A percentile compares a stretch with the other conserved stretches of the same genome.
Conservation (phyloP, 2,329 filamentous ascomycete genomes). For the Scedosporium minutisporum region DNA sequence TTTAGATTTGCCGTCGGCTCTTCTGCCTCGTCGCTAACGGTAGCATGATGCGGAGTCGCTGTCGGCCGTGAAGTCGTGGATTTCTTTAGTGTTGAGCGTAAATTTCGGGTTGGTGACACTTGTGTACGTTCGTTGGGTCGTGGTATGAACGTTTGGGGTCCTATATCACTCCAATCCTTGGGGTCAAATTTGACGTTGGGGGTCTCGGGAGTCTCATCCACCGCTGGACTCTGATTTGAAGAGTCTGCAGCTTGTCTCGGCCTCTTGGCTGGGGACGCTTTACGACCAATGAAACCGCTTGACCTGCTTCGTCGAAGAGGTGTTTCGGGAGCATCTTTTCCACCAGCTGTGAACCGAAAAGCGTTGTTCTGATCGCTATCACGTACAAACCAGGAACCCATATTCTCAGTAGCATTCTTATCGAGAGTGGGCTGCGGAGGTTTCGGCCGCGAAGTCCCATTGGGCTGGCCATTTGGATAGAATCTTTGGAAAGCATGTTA, state of each 20-base stretch:
- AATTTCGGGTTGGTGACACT: slow-evolving; percentile 33
- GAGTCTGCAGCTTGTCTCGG: not conserved
- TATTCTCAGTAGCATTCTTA: not conserved
- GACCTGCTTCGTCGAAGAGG: slow-evolving; percentile 5
- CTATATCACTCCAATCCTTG: slow-evolving; percentile 43
- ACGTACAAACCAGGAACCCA: not conserved
- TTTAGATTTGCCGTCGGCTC: slow-evolving; percentile 9
- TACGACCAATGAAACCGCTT: slow-evolving; percentile 2
- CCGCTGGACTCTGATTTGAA: not conserved
- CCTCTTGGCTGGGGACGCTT: slow-evolving; percentile 3
- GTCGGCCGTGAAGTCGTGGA: slow-evolving; percentile 38
- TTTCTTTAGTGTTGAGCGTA: slow-evolving; percentile 44
- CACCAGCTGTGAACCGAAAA: slow-evolving; percentile 11
- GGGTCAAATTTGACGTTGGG: slow-evolving; percentile 23
- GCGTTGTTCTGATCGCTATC: not conserved
- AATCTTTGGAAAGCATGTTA: not conserved
- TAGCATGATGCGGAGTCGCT: slow-evolving; percentile 37
- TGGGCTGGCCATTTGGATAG: not conserved
- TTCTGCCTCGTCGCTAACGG: slow-evolving; percentile 35
- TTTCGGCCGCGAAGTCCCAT: not conserved
- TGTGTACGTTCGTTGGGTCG: slow-evolving; percentile 22
- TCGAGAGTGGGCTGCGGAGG: not conserved
- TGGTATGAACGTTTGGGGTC: slow-evolving; percentile 44
- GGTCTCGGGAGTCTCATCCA: not conserved
- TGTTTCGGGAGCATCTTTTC: slow-evolving; percentile 1